These are phyloP conservation scores for Hypoxylon lienhwacheense DNA, from an alignment of 495 filamentous ascomycete genomes.

Conservation along the genomic window DNA sequence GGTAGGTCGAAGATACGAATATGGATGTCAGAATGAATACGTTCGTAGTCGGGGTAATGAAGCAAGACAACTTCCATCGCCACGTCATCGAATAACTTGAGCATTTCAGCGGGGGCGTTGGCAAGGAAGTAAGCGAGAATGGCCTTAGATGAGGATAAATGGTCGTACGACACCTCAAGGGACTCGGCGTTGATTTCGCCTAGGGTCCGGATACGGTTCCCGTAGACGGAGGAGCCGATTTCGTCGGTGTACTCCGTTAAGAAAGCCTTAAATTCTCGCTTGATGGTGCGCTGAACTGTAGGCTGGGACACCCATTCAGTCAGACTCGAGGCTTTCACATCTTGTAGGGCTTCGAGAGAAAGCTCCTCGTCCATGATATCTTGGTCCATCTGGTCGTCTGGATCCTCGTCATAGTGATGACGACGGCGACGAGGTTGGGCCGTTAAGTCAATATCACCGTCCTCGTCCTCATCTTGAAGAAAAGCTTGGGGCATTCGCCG, in stretches of 20 bases:
- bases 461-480: slow-evolving; percentile 85
- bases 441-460: slow-evolving; percentile 77
- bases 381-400: slow-evolving; percentile 86
- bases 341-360: slow-evolving; percentile 84
- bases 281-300: slow-evolving; percentile 89
- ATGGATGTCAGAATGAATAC: slow-evolving; percentile 97
- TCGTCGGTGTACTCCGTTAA: slow-evolving; percentile 93
- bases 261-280: slow-evolving; percentile 95
- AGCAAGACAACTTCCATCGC: slow-evolving; percentile 94
- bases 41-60: slow-evolving; percentile 95
- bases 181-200: slow-evolving; percentile 97
- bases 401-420: slow-evolving; percentile 89
- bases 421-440: slow-evolving; percentile 77
- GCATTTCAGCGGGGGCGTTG: slow-evolving; percentile 88
- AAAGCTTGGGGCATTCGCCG: slow-evolving; percentile 81
- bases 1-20: slow-evolving; percentile 95
- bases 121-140: slow-evolving; percentile 96
- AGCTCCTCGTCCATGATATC: slow-evolving; percentile 95
- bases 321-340: slow-evolving; percentile 89
- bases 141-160: slow-evolving; percentile 86
- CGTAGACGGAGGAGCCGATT: slow-evolving; percentile 86
- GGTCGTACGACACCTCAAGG: slow-evolving; percentile 93
- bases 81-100: slow-evolving; percentile 96
- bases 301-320: slow-evolving; percentile 94
- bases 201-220: slow-evolving; percentile 85